Percentiles rank a stretch among this genome's conserved stretches.
Evolutionary conservation across 768 basidiomycete species (phyloP).

Genomic region (Tremella yokohamensis): DNA sequence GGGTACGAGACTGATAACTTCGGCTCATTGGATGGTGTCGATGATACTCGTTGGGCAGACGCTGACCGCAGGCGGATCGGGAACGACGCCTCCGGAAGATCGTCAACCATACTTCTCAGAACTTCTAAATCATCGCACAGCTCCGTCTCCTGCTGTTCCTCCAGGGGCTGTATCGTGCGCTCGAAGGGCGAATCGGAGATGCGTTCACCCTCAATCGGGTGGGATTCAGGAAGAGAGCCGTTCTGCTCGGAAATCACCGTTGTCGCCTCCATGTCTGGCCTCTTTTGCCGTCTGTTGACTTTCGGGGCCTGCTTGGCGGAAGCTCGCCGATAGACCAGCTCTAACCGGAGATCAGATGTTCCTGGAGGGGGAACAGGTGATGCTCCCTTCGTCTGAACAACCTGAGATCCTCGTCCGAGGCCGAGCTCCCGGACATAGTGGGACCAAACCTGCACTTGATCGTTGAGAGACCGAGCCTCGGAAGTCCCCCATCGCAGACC

Average conservation of each 20-base stretch:
- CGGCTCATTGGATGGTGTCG: no score
- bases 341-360: conserved; percentile 36
- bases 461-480: conserved; percentile 26
- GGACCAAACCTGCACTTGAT: conserved; percentile 38
- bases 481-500: conserved; percentile 25
- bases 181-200: no score
- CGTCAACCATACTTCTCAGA: no score
- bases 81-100: not conserved
- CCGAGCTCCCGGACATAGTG: conserved; percentile 40
- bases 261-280: not conserved
- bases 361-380: conserved; percentile 10
- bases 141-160: no score
- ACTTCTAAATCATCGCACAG: no score
- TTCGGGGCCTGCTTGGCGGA: conserved; percentile 11
- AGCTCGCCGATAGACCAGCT: conserved; percentile 47
- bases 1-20: no score
- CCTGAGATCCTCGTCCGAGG: conserved; percentile 21
- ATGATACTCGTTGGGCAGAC: conserved; percentile 3
- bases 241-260: conserved; percentile 7
- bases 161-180: no score
- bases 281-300: conserved; percentile 12
- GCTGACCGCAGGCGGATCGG: conserved; percentile 6
- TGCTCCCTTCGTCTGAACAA: conserved; percentile 9
- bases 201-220: no score
- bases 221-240: not conserved